phyloP scores from a whole-genome alignment of 495 filamentous ascomycete genomes.

The Neurospora pannonica region DNA sequence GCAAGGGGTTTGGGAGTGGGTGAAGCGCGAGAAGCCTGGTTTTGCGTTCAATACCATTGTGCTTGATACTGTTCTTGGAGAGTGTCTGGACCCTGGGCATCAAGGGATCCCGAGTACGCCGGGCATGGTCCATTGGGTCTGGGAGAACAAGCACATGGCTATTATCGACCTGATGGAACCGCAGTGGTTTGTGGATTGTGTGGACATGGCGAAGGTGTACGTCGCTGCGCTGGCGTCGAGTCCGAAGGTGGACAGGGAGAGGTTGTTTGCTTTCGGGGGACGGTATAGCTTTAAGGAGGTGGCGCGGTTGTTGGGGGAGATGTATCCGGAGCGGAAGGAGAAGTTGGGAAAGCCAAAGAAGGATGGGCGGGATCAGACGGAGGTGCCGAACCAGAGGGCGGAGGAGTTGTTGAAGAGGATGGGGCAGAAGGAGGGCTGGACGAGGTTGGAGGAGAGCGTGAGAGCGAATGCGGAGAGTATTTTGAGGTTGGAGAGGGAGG shows the following conservation, averaged over 20 bases:
- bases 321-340: conserved; percentile 17
- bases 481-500: conserved; percentile 7
- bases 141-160: conserved; percentile 15
- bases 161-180: conserved; percentile 19
- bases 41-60: conserved; percentile 26
- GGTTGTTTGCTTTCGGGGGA: conserved; percentile 23
- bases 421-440: conserved; percentile 24
- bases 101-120: conserved; percentile 21
- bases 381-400: conserved; percentile 22
- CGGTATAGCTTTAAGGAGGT: conserved; percentile 25
- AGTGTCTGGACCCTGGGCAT: conserved; percentile 20
- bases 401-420: conserved; percentile 22
- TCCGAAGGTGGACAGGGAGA: conserved; percentile 19
- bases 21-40: conserved; percentile 15
- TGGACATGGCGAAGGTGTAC: conserved; percentile 21
- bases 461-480: conserved; percentile 18
- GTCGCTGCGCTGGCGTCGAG: conserved; percentile 20
- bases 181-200: conserved; percentile 26
- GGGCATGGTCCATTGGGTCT: conserved; percentile 25
- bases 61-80: conserved; percentile 23
- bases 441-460: conserved; percentile 25
- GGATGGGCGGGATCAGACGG: conserved; percentile 23
- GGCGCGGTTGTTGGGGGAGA: conserved; percentile 17
- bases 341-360: conserved; percentile 15
- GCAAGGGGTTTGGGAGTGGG: conserved; percentile 28